Evolutionary conservation across 495 filamentous ascomycete genomes (phyloP).

Genomic region (Aspergillus incahuasiensis): DNA sequence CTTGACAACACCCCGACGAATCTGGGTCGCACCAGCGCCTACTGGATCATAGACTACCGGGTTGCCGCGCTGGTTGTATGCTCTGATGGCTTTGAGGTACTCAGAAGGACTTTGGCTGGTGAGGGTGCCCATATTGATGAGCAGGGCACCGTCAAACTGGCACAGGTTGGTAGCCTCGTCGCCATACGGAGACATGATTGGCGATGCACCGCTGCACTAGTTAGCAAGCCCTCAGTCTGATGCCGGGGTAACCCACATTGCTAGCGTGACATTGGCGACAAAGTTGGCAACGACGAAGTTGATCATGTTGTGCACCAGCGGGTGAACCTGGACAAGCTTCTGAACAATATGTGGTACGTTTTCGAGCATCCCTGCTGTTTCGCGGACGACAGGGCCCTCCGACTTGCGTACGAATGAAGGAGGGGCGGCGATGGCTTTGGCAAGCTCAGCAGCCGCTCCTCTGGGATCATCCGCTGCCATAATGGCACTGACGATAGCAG

Average conservation of each 20-base stretch:
- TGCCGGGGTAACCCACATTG: slow-evolving; percentile 45
- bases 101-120: slow-evolving; percentile 64
- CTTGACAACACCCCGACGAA: slow-evolving; percentile 66
- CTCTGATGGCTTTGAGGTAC: slow-evolving; percentile 61
- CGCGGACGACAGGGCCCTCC: slow-evolving; percentile 19
- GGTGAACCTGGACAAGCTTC: slow-evolving; percentile 54
- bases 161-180: slow-evolving; percentile 78
- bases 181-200: slow-evolving; percentile 89
- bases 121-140: slow-evolving; percentile 94
- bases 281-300: slow-evolving; percentile 92
- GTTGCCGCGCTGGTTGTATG: slow-evolving; percentile 71
- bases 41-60: slow-evolving; percentile 89
- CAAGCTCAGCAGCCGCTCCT: slow-evolving; percentile 53
- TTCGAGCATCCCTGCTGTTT: slow-evolving; percentile 36
- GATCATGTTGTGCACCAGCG: slow-evolving; percentile 94
- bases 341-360: slow-evolving; percentile 53
- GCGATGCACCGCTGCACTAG: slow-evolving; percentile 63
- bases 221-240: background rate
- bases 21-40: slow-evolving; percentile 76
- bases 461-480: slow-evolving; percentile 65
- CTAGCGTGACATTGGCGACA: slow-evolving; percentile 81
- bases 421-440: slow-evolving; percentile 40
- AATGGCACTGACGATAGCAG: slow-evolving; percentile 88
- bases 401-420: slow-evolving; percentile 43
- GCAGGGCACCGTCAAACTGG: slow-evolving; percentile 59